Evolutionary conservation across 2,329 filamentous ascomycete genomes (phyloP).

Genomic region (Diplodia scrobiculata): DNA sequence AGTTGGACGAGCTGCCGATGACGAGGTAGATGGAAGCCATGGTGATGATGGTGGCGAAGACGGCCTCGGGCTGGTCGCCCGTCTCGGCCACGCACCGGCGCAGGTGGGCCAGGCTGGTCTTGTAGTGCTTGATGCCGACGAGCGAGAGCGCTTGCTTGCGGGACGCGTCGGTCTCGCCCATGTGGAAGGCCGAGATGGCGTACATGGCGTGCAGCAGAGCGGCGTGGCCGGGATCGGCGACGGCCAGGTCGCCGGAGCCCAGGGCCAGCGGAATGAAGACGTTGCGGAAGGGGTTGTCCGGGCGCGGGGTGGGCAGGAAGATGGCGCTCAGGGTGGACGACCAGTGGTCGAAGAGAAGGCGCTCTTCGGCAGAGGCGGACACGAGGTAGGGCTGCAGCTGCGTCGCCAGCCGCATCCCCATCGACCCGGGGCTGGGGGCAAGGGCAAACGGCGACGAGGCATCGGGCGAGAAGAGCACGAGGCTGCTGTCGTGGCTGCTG

Average conservation of each 20-base stretch:
- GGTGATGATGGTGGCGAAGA: constrained; percentile 26
- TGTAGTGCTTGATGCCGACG: constrained; percentile 25
- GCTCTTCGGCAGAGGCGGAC: not conserved
- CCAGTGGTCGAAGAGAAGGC: constrained; percentile 23
- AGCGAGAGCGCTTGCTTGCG: constrained; percentile 1
- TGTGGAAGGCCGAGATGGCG: constrained; percentile 24
- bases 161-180: constrained; percentile 13
- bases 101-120: constrained; percentile 16
- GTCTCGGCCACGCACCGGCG: constrained; percentile 14
- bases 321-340: constrained; percentile 17
- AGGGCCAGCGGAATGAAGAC: constrained; percentile 26
- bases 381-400: constrained; percentile 17
- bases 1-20: constrained; percentile 21
- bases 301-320: constrained; percentile 11
- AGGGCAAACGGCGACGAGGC: not conserved
- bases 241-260: not conserved
- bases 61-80: constrained; percentile 12
- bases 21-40: constrained; percentile 20
- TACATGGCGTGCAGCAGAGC: constrained; percentile 24
- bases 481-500: not conserved
- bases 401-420: not conserved
- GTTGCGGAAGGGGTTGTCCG: constrained; percentile 20
- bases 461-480: constrained; percentile 7
- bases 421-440: not conserved
- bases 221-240: constrained; percentile 15